Evolutionary conservation across 2,329 filamentous ascomycete species (phyloP), one percentile per base, ranked within the genome.

Genomic region (Trichophyton simii): DNA sequence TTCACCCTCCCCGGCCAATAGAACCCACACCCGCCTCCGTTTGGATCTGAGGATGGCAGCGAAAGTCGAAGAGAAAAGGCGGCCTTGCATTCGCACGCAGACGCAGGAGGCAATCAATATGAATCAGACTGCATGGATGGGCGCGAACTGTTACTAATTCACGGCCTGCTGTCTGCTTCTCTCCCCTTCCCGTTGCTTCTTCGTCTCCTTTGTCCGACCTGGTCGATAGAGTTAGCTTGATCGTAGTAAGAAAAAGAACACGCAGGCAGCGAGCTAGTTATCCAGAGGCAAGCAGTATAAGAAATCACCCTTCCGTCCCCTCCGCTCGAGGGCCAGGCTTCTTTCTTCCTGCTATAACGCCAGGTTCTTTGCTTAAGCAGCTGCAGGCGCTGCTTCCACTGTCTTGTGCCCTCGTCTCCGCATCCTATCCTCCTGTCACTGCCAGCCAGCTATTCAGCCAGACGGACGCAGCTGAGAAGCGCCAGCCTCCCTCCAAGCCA

Each of bases 41-140:
- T 52, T 52, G 46, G 2, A 52, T 52, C 46, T 15, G 20, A 25
- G 11, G 22, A 22, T 52, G n/a, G n/a, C 15, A 44, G 13, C 9
- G 22, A 52, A 9, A 9, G 11, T 11, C 22, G 46, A 15, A 22
- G 11, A 22, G 25, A 28, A 25, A 48, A 11, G 44, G 44, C 44
- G 20, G 22, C 50, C 50, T 28, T 54, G 28, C 50, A 54, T 22
- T 38, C 50, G 50, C 28, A n/a, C 11, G 52, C 52, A 20, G 52
- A 36, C 52, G 52, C 52, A 55, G 52, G 52, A 34, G 28, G 52
- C 28, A 34, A 55, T 55, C 52, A 55, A 55, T 36, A 36, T 55
- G 52, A 36, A 55, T 55, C 31, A n/a, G 52, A n/a, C 28, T 55
- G 52, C 52, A 55, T 55, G 52, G 52, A 52, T 52, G 20, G 46